These are phyloP conservation scores for Barnettozyma pratensis DNA, from an alignment of 805 yeast species.

Conservation along the genomic window DNA sequence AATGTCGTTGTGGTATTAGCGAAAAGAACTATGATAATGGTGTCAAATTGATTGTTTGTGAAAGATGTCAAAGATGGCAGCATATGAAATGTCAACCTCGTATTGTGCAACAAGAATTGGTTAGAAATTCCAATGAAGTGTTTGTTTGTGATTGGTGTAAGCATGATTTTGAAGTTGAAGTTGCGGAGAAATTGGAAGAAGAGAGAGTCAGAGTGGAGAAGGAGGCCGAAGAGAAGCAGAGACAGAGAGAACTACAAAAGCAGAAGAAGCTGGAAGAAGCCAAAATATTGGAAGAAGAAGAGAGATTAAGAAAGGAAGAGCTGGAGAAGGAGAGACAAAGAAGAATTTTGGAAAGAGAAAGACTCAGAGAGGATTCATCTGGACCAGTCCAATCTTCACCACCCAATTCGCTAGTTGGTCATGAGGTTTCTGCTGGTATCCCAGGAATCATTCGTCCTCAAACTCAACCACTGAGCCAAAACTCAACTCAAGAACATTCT, in stretches of 20 bases:
- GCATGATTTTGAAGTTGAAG: slow-evolving; percentile 22
- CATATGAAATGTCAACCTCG: slow-evolving; percentile 32
- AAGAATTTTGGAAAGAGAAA: slow-evolving; percentile 22
- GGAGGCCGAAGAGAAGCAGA: slow-evolving; percentile 19
- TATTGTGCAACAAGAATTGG: slow-evolving; percentile 22
- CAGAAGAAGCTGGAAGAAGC: slow-evolving; percentile 17
- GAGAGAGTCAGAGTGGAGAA: slow-evolving; percentile 16
- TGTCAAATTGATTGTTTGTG: slow-evolving; percentile 29
- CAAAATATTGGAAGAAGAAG: slow-evolving; percentile 15
- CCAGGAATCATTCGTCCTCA: neutral
- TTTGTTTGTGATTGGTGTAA: slow-evolving; percentile 26
- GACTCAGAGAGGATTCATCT: slow-evolving; percentile 7
- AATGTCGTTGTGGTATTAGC: slow-evolving; percentile 33
- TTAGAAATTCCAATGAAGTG: slow-evolving; percentile 22
- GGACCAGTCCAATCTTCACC: neutral
- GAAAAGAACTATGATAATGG: slow-evolving; percentile 33
- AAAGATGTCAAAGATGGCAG: slow-evolving; percentile 34
- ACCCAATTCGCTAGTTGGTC: neutral
- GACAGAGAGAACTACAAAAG: slow-evolving; percentile 19
- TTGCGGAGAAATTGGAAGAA: slow-evolving; percentile 16
- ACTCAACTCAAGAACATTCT: neutral
- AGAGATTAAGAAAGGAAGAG: slow-evolving; percentile 15
- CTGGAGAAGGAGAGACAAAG: slow-evolving; percentile 21
- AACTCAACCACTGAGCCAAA: neutral
- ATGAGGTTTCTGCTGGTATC: neutral